Conservation (phyloP, 352 stramenopile species). For the Globisporangium radiosum region DNA sequence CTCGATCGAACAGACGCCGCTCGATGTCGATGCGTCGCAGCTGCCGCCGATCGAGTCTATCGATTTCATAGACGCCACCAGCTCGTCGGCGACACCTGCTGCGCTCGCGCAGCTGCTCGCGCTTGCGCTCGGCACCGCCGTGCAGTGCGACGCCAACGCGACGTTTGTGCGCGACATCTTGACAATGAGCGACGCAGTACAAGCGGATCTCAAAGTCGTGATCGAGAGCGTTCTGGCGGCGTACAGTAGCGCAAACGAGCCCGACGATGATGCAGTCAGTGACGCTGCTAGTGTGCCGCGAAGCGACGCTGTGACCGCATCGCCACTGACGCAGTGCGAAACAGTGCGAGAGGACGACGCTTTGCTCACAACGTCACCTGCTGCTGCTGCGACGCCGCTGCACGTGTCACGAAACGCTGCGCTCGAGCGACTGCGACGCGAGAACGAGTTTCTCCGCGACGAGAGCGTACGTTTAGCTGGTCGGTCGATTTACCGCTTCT, state of each 20-base stretch:
- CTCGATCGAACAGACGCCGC: constrained; percentile 12
- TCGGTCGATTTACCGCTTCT: no score
- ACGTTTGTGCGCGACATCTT: constrained; percentile 63
- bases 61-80: background rate
- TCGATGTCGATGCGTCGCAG: constrained; percentile 12
- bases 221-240: constrained; percentile 49
- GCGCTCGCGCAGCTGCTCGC: constrained; percentile 23
- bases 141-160: constrained; percentile 51
- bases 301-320: background rate
- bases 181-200: constrained; percentile 46
- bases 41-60: constrained; percentile 4
- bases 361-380: background rate
- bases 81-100: background rate
- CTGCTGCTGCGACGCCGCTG: constrained; percentile 6
- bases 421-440: constrained; percentile 33
- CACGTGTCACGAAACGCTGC: constrained; percentile 44
- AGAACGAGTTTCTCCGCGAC: constrained; percentile 55
- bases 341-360: background rate
- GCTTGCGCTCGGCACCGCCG: constrained; percentile 38
- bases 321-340: background rate
- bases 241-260: constrained; percentile 6
- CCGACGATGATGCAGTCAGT: background rate
- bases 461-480: constrained; percentile 33
- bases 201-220: constrained; percentile 56
- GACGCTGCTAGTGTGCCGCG: background rate